A percentile compares a stretch with the other conserved stretches of the same genome.
These are phyloP conservation scores for Aspergillus diversus DNA, from an alignment of 495 filamentous ascomycete genomes.

Conservation along the genomic window DNA sequence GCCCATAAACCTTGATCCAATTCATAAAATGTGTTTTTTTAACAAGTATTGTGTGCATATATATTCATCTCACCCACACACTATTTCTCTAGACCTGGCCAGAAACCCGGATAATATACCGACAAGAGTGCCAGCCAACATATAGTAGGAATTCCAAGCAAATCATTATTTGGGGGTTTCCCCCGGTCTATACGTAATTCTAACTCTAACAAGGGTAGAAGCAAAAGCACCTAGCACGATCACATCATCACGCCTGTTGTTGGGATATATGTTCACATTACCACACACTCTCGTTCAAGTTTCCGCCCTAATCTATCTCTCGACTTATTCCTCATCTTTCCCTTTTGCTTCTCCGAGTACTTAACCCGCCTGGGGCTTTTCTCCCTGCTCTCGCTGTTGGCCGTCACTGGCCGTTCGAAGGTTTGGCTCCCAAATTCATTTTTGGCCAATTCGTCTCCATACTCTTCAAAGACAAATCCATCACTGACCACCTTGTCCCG, in stretches of 20 bases:
- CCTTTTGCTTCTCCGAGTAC: constrained; percentile 28
- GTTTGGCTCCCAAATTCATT: constrained; percentile 31
- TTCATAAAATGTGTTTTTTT: too few species aligned
- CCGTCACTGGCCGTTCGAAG: constrained; percentile 32
- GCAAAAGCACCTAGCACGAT: constrained; percentile 7
- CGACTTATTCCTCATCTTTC: constrained; percentile 44
- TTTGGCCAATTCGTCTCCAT: constrained; percentile 37
- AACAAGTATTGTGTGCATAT: too few species aligned
- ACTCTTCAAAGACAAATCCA: constrained; percentile 32
- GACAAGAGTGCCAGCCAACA: too few species aligned
- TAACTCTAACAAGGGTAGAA: neutral
- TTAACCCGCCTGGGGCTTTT: constrained; percentile 37
- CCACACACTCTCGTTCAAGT: constrained; percentile 72
- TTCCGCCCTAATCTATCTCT: constrained; percentile 51
- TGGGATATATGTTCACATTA: constrained; percentile 22
- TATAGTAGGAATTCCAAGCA: too few species aligned
- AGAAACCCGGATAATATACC: too few species aligned
- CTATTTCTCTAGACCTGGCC: too few species aligned
- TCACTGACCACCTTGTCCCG: constrained; percentile 45
- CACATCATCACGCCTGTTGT: constrained; percentile 1
- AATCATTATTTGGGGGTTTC: too few species aligned
- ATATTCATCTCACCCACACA: too few species aligned
- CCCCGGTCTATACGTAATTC: neutral
- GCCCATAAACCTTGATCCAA: too few species aligned
- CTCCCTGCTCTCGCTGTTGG: constrained; percentile 33